These are phyloP conservation scores for Ustilago curta DNA, from an alignment of 1,284 basidiomycete genomes.

Conservation along the genomic window DNA sequence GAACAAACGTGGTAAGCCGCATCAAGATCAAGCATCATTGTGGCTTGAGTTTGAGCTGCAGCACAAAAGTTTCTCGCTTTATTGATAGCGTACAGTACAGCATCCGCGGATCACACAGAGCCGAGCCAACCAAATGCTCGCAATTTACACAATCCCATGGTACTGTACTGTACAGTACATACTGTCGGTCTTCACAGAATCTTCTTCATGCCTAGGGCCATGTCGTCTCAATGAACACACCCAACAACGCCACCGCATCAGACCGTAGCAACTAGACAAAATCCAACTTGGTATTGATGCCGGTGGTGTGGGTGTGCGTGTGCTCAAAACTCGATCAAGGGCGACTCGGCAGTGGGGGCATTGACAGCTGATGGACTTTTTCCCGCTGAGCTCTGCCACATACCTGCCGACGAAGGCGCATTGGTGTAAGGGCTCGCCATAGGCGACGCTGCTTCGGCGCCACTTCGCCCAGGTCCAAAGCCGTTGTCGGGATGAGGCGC, in stretches of 20 bases:
- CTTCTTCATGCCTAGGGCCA: no score
- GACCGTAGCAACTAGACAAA: not conserved
- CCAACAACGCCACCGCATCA: not conserved
- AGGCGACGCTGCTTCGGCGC: conserved; percentile 29
- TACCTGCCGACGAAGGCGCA: conserved; percentile 50
- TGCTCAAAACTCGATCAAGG: conserved; percentile 51
- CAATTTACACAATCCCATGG: not conserved
- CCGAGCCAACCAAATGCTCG: conserved; percentile 29
- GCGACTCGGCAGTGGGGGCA: conserved; percentile 29
- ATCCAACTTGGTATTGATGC: not conserved
- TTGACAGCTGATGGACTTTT: conserved; percentile 20
- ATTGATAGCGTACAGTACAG: no score
- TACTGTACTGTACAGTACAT: no score
- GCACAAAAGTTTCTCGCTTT: no score
- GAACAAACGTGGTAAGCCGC: no score
- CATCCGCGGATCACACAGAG: conserved; percentile 29
- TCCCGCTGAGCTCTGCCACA: conserved; percentile 48
- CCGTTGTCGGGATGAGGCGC: conserved; percentile 53
- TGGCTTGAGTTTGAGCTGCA: no score
- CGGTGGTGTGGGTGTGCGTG: not conserved
- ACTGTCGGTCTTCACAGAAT: no score
- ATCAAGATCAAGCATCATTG: no score
- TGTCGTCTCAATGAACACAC: not conserved
- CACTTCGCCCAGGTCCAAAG: conserved; percentile 16
- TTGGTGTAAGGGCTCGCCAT: conserved; percentile 36